Base-by-base conservation (phyloP, 441 rosid genomes). In the Pelargonium myrrhifolium region DNA sequence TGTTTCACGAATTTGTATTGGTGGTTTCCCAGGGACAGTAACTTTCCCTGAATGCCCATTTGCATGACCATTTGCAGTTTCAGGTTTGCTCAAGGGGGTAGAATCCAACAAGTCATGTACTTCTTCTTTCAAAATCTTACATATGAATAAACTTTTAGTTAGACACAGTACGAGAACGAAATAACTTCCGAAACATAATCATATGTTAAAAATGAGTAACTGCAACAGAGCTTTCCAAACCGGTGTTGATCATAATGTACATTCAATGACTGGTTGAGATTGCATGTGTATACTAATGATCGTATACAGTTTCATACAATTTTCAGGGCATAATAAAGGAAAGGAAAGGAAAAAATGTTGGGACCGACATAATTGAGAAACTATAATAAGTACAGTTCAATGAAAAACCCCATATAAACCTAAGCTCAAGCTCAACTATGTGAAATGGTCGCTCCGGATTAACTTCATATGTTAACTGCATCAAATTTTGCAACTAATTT, bases 61-160 rank as follows among this genome's bases (percentile, higher is more conserved):
- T 10, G 45, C 11, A 40, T 9, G 45, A 40, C 85, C 90, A 64
- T 80, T 85, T 14, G 79, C 74, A 68, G 82, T 61, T 56, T 92
- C 99, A 61, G 90, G 60, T 79, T 86, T 94, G 82, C 74, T 83
- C 73, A 76, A 59, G 65, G 72, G 72, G 45, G 77, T 18, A n/a
- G 92, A 82, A 79, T 92, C 98, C 79, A 94, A 80, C 86, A 94
- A 86, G 80, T 94, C 99, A 69, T 69, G 86, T 14, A 94, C 98
- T 85, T 94, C 99, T 83, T 94, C 99, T 86, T 92, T 94, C 75
- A 88, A 86, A 82, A 94, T 94, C 99, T 94, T 79, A 51, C 63
- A 79, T 63, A 76, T 45, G 12, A 72, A 75, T n/a, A 71, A 71
- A 37, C 35, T 65, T 72, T 67, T 62, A 40, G 40, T 81, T 66